A percentile compares a stretch with the other conserved stretches of the same genome.
phyloP scores from a whole-genome alignment of 805 yeast species.

The Naumovozyma dairenensis region DNA sequence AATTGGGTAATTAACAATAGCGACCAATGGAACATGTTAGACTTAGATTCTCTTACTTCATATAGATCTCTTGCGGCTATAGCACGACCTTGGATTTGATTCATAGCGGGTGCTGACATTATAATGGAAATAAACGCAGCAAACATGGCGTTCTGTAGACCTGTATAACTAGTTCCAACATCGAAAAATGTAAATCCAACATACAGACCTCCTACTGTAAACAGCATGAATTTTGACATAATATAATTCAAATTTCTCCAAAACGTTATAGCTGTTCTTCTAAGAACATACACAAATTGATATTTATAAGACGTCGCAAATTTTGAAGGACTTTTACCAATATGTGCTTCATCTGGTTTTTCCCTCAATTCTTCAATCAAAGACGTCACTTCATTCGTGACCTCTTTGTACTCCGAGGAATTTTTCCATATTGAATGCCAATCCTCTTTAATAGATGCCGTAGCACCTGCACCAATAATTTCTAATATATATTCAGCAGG shows the following conservation, averaged over 20 bases:
- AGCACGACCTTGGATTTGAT: slow-evolving; percentile 32
- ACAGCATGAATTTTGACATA: slow-evolving; percentile 35
- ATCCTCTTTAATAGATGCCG: slow-evolving; percentile 42
- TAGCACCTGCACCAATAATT: slow-evolving; percentile 67
- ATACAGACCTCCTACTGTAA: slow-evolving; percentile 36
- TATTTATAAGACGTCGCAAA: slow-evolving; percentile 17
- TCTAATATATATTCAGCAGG: slow-evolving; percentile 66
- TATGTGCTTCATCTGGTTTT: slow-evolving; percentile 4
- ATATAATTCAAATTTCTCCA: slow-evolving; percentile 37
- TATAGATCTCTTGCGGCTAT: slow-evolving; percentile 31
- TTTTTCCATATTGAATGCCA: slow-evolving; percentile 49
- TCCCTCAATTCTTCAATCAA: slow-evolving; percentile 38
- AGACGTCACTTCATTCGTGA: slow-evolving; percentile 34
- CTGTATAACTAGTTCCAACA: slow-evolving; percentile 38
- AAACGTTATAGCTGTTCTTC: slow-evolving; percentile 17
- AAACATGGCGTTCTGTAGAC: slow-evolving; percentile 31
- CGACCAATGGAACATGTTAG: slow-evolving; percentile 35
- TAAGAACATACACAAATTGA: slow-evolving; percentile 31
- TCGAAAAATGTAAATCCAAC: slow-evolving; percentile 49
- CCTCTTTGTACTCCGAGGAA: slow-evolving; percentile 31
- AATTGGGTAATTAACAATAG: slow-evolving; percentile 29
- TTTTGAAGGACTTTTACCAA: slow-evolving; percentile 10
- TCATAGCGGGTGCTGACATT: slow-evolving; percentile 32
- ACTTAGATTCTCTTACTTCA: slow-evolving; percentile 34
- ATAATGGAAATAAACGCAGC: slow-evolving; percentile 32